Percentiles rank a stretch among this genome's conserved stretches.
Conservation (phyloP, 2,329 filamentous ascomycete genomes). For the Fusarium subglutinans region DNA sequence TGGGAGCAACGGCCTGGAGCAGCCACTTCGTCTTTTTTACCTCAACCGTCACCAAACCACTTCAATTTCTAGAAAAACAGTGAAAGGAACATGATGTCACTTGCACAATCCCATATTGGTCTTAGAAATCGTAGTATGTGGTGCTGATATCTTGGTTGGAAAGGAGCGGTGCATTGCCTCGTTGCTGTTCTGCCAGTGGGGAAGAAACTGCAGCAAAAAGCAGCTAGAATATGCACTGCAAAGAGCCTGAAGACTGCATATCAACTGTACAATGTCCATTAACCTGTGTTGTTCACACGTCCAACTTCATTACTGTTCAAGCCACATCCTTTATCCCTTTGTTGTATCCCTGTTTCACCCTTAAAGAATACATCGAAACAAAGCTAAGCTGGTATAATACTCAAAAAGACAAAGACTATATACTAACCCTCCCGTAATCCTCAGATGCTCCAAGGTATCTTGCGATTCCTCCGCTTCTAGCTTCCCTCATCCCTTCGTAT, state of each 20-base stretch:
- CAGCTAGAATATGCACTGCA: neutral
- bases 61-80: neutral
- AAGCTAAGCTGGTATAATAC: slow-evolving; percentile 19
- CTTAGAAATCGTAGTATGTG: neutral
- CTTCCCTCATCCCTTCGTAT: slow-evolving; percentile 47
- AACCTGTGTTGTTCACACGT: neutral
- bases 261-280: neutral
- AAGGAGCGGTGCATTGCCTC: neutral
- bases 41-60: too few species aligned
- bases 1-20: neutral
- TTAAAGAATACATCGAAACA: slow-evolving; percentile 12
- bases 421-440: neutral
- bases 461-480: slow-evolving; percentile 41
- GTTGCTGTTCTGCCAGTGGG: neutral
- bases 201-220: neutral
- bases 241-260: neutral
- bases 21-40: neutral
- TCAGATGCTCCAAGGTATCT: slow-evolving; percentile 31
- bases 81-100: neutral
- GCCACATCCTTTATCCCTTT: slow-evolving; percentile 1
- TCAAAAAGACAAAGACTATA: slow-evolving; percentile 13
- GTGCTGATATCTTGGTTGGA: neutral
- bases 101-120: neutral
- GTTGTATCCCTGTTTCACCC: neutral
- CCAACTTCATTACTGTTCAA: neutral